phyloP scores from a whole-genome alignment of 2,329 filamentous ascomycete genomes.

The Setomelanomma holmii region DNA sequence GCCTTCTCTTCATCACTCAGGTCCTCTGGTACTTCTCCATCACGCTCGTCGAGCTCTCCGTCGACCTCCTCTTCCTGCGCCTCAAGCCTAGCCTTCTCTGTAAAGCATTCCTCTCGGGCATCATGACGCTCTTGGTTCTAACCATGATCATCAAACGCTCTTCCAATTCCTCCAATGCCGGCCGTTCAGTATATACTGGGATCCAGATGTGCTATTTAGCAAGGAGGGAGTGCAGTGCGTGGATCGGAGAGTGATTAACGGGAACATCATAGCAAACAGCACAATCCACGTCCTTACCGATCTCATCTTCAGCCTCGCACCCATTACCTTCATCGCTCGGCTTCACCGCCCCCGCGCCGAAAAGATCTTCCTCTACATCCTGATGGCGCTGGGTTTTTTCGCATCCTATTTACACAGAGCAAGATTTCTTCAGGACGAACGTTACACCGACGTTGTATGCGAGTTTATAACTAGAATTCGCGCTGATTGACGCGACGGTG shows the following conservation, averaged over 20 bases:
- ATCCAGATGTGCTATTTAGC: slow-evolving; percentile 25
- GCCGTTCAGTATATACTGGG: slow-evolving; percentile 35
- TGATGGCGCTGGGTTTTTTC: slow-evolving; percentile 34
- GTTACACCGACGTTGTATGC: slow-evolving; percentile 32
- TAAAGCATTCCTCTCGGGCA: slow-evolving; percentile 24
- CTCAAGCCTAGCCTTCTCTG: slow-evolving; percentile 26
- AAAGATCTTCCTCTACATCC: slow-evolving; percentile 27
- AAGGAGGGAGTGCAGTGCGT: slow-evolving; percentile 24
- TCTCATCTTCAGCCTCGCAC: slow-evolving; percentile 28
- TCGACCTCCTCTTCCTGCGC: slow-evolving; percentile 32
- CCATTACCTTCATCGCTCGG: slow-evolving; percentile 30
- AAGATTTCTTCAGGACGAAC: slow-evolving; percentile 28
- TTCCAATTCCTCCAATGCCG: slow-evolving; percentile 37
- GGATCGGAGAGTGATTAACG: slow-evolving; percentile 20
- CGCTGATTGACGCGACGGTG: slow-evolving; percentile 35
- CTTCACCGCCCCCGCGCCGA: slow-evolving; percentile 28
- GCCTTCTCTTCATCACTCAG: slow-evolving; percentile 34
- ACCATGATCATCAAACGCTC: slow-evolving; percentile 25
- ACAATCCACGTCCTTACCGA: slow-evolving; percentile 25
- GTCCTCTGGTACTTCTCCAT: slow-evolving; percentile 37
- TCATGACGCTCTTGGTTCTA: slow-evolving; percentile 24
- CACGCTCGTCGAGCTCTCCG: slow-evolving; percentile 31
- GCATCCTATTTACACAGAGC: slow-evolving; percentile 22
- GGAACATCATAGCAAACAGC: slow-evolving; percentile 30
- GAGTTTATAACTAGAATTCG: slow-evolving; percentile 33